Evolutionary conservation across 1,139 yeast species (phyloP).

Genomic region (Cylindricascospora bacillispora): DNA sequence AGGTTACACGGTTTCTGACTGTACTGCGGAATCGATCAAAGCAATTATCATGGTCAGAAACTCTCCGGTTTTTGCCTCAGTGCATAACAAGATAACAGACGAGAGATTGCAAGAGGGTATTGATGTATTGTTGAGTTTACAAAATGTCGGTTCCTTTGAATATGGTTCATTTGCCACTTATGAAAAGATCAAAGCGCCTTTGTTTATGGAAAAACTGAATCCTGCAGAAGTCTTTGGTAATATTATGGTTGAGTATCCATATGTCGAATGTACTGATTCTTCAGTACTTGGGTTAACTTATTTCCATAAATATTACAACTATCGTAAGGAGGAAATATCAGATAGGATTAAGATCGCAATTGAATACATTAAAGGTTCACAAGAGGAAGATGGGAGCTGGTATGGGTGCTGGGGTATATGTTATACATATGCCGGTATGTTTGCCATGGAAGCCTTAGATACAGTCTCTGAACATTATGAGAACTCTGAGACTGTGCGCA

Average conservation of each 20-base stretch:
- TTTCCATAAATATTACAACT: slow-evolving; percentile 53
- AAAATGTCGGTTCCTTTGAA: slow-evolving; percentile 68
- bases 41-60: slow-evolving; percentile 87
- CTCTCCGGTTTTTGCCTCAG: slow-evolving; percentile 38
- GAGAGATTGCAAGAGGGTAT: slow-evolving; percentile 53
- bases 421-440: slow-evolving; percentile 93
- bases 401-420: slow-evolving; percentile 99
- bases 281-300: slow-evolving; percentile 79
- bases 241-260: slow-evolving; percentile 97
- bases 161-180: slow-evolving; percentile 90
- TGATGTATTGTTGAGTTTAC: slow-evolving; percentile 56
- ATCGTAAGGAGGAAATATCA: slow-evolving; percentile 52
- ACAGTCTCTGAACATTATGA: slow-evolving; percentile 53
- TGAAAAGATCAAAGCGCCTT: slow-evolving; percentile 74
- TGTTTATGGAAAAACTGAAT: slow-evolving; percentile 61
- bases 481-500: slow-evolving; percentile 48
- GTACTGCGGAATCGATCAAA: slow-evolving; percentile 92
- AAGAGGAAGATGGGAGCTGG: slow-evolving; percentile 84
- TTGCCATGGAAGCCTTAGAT: slow-evolving; percentile 84
- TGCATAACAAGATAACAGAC: slow-evolving; percentile 39
- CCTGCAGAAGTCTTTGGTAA: slow-evolving; percentile 98
- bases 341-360: slow-evolving; percentile 63
- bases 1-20: slow-evolving; percentile 93
- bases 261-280: slow-evolving; percentile 96
- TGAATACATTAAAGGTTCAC: slow-evolving; percentile 53